A percentile compares a stretch with the other conserved stretches of the same genome.
phyloP scores from a whole-genome alignment of 2,329 filamentous ascomycete species.

The Fusarium humuli region DNA sequence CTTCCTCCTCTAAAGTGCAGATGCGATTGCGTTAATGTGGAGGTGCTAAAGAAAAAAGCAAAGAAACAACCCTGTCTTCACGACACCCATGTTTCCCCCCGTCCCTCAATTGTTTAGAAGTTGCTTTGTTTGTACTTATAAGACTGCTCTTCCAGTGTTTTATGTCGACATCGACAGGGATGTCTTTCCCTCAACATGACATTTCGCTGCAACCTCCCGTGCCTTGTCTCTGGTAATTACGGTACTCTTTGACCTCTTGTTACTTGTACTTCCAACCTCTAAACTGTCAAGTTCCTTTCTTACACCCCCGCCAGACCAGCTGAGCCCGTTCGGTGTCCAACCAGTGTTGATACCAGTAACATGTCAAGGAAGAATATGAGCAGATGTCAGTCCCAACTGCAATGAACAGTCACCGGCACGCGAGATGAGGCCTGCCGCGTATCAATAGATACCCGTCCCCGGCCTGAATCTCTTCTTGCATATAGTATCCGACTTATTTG shows the following conservation, averaged over 20 bases:
- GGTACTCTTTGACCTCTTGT: slow-evolving; percentile 21
- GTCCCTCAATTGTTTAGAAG: slow-evolving; percentile 27
- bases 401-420: slow-evolving; percentile 31
- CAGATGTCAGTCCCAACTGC: slow-evolving; percentile 31
- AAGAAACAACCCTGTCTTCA: slow-evolving; percentile 39
- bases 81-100: slow-evolving; percentile 37
- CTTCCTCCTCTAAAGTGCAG: background rate
- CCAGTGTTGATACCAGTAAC: slow-evolving; percentile 34
- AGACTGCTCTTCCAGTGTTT: slow-evolving; percentile 11
- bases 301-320: slow-evolving; percentile 31
- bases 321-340: slow-evolving; percentile 29
- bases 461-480: slow-evolving; percentile 39
- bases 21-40: slow-evolving; percentile 7
- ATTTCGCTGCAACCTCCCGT: slow-evolving; percentile 42
- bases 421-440: slow-evolving; percentile 45
- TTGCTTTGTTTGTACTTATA: slow-evolving; percentile 35
- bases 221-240: slow-evolving; percentile 21
- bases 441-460: slow-evolving; percentile 44
- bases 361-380: slow-evolving; percentile 30
- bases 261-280: slow-evolving; percentile 26
- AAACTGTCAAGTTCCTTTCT: slow-evolving; percentile 7
- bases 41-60: slow-evolving; percentile 27
- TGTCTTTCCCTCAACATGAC: slow-evolving; percentile 26
- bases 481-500: slow-evolving; percentile 37
- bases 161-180: slow-evolving; percentile 14